Evolutionary conservation across 192 early-diverging fungal genomes (phyloP), one percentile per base, ranked within the genome.

Genomic region (Coemansia pectinata): DNA sequence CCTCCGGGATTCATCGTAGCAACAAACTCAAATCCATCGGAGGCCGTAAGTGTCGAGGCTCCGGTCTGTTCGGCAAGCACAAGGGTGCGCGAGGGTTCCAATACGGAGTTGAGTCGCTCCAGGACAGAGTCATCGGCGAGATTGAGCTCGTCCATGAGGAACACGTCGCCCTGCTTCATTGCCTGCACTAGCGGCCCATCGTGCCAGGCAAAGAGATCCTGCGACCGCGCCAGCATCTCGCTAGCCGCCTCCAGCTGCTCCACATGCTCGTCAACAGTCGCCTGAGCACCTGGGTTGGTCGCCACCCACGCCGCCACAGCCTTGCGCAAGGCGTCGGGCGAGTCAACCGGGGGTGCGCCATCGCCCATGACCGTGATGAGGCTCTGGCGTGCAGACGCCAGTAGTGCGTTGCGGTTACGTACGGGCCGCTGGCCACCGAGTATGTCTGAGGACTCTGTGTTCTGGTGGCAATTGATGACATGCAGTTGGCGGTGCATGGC

Each of bases 1-100:
- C 97, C 97, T 40, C 97, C 97, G 4, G 97, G 97, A 79, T 99
- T 99, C 97, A 99, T 99, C 3, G 97, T 99, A 2, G 97, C 96
- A 15, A 97, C 79, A 78, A 99, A 97, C 60, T 90, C 89, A 82
- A 99, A 99, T 10, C 87, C 88, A 5, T 83, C 75, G 7, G 67
- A 74, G 0, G 87, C 95, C 10, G 78, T 76, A 58, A 97, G 80
- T 36, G 91, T 88, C 2, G 77, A 66, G 1, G 69, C 76, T 21
- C 92, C 89, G 19, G 91, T 91, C 63, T 96, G 94, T 77, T 99
- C 97, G 19, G 95, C 95, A 19, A 99, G 81, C 12, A 96, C 90
- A 9, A 99, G 80, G 9, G 89, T 81, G 55, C 94, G 86, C 39
- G 88, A 83, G 0, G 96, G 94, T 67, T 99, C 97, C 3, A 99